phyloP scores from a whole-genome alignment of 257 asterid species.

The Rubia yunnanensis region DNA sequence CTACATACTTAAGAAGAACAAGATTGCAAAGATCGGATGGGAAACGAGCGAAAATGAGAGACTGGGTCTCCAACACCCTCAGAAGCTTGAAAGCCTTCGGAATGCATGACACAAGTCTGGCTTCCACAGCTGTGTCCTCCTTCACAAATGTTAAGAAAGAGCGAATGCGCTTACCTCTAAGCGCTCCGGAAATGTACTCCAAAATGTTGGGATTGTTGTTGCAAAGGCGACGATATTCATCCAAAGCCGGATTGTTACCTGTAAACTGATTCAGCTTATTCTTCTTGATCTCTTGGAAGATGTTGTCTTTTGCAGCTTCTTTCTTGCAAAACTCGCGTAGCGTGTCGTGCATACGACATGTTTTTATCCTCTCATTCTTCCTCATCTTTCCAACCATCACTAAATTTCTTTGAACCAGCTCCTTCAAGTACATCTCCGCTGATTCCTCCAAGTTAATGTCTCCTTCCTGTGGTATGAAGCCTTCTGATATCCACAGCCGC shows the following conservation, averaged over 20 bases:
- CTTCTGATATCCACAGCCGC: slow-evolving; percentile 1
- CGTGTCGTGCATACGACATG: slow-evolving; percentile 19
- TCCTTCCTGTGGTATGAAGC: not conserved
- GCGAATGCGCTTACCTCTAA: slow-evolving; percentile 4
- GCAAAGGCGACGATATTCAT: slow-evolving; percentile 15
- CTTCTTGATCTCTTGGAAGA: slow-evolving; percentile 15
- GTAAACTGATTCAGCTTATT: not conserved
- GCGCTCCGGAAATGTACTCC: slow-evolving; percentile 4
- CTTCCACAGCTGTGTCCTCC: not conserved
- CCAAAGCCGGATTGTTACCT: too few relatives aligned
- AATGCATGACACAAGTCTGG: not conserved
- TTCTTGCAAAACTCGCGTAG: slow-evolving; percentile 19
- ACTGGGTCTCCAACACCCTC: slow-evolving; percentile 4
- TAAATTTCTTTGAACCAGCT: slow-evolving; percentile 9
- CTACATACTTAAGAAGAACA: slow-evolving; percentile 11
- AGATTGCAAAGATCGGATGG: not conserved
- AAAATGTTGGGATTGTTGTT: slow-evolving; percentile 7
- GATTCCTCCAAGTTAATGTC: not conserved
- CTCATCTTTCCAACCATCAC: slow-evolving; percentile 3
- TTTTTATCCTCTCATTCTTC: slow-evolving; percentile 13
- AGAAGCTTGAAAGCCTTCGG: slow-evolving; percentile 7
- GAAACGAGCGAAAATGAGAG: slow-evolving; percentile 3
- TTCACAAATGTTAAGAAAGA: slow-evolving; percentile 10
- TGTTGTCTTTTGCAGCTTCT: slow-evolving; percentile 2
- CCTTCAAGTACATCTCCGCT: slow-evolving; percentile 15